phyloP scores from a whole-genome alignment of 2,329 filamentous ascomycete genomes.

The Hypoxylon sp. region DNA sequence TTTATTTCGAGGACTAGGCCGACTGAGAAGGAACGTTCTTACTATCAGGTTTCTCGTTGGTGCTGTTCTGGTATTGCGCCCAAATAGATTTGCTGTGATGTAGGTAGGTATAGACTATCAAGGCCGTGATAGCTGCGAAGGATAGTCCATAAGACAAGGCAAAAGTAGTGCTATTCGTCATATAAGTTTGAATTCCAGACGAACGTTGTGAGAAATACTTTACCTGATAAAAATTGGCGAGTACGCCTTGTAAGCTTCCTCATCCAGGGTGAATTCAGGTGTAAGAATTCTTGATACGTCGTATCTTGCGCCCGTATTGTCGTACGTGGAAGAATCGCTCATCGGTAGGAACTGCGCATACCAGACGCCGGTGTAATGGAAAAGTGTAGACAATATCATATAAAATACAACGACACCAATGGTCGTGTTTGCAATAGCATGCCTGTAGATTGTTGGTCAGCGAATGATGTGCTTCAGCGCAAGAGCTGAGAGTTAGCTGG shows the following conservation, averaged over 20 bases:
- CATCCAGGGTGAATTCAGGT: conserved; percentile 70
- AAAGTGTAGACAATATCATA: conserved; percentile 66
- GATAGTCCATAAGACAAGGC: conserved; percentile 76
- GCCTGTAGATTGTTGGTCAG: conserved; percentile 56
- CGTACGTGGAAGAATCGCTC: conserved; percentile 76
- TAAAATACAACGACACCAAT: conserved; percentile 75
- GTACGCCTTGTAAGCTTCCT: conserved; percentile 73
- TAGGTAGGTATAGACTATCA: conserved; percentile 75
- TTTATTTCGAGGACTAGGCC: neutral
- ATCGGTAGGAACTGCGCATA: conserved; percentile 75
- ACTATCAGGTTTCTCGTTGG: conserved; percentile 68
- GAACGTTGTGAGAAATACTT: conserved; percentile 3
- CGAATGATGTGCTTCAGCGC: neutral
- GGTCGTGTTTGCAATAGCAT: conserved; percentile 78
- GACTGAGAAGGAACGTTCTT: conserved; percentile 6
- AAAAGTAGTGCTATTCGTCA: conserved; percentile 72
- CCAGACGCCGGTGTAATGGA: conserved; percentile 76
- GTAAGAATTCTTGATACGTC: conserved; percentile 74
- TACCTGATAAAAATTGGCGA: conserved; percentile 74
- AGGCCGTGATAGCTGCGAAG: conserved; percentile 76
- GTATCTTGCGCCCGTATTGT: conserved; percentile 74
- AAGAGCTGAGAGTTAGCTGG: neutral
- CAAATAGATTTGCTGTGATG: conserved; percentile 76
- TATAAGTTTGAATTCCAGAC: conserved; percentile 19
- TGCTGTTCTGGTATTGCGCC: conserved; percentile 70